Base-by-base conservation (phyloP, 768 basidiomycete species). In the Nevesoporus exiguus region DNA sequence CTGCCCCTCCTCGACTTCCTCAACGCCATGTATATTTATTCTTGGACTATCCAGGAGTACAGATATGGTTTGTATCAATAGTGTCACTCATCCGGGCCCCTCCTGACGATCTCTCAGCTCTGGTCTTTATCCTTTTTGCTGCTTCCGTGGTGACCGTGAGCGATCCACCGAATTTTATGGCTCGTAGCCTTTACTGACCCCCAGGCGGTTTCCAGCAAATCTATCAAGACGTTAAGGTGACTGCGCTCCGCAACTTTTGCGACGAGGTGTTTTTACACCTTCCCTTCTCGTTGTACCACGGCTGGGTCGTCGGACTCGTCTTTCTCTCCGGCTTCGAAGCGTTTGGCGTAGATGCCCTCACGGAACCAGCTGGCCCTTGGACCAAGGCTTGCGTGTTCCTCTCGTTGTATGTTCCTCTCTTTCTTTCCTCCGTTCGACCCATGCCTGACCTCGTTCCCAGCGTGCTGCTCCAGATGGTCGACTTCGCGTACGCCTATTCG, bases 241-340 rank as follows among this genome's bases (percentile, higher is more conserved):
- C 66, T n/a, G 68, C 73, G 21, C 68, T 79, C 49, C 74, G 80
- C 61, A 75, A 69, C 58, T 60, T 77, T 43, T 73, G 71, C 39
- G 83, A 86, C 60, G 84, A 86, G 60, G 63, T 84, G 55, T 85
- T 86, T 47, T 71, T 88, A n/a, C 85, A 87, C 64, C 77, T 86
- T 11, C 86, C 87, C 5, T 88, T 89, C 74, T 84, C 80, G 13
- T 72, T 88, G 44, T 88, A 80, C 68, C 84, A 86, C 60, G 84
- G 84, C 48, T 82, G 81, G 80, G 74, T 75, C 13, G 78, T 80
- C 58, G 69, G 76, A 37, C 75, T 80, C 60, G 68, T 83, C 59
- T 63, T 84, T 60, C 69, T 83, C 54, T 76, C 81, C 29, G 81
- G 69, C 2, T 84, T 85, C 58, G 80, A 82, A 55, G 81, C 83